Evolutionary conservation across 2,329 filamentous ascomycete species (phyloP), one percentile per base, ranked within the genome.

Genomic region (Colletotrichum tropicale): DNA sequence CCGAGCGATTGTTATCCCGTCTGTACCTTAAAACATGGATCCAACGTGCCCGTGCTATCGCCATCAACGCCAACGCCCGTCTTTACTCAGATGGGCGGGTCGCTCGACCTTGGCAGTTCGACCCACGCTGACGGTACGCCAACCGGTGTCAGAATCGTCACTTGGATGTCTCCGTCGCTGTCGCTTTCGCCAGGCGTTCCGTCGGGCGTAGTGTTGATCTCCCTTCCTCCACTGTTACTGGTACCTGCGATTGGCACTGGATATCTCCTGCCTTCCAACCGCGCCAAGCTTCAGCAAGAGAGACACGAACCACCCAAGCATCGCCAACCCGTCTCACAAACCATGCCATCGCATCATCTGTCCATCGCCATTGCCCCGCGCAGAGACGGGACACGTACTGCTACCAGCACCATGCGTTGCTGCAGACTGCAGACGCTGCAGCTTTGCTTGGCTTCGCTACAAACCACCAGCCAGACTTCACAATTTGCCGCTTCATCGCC

Each of bases 81-180:
- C 64, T 32, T 64, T 73, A 18, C 38, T 75, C 70, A 75, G 62
- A 70, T 75, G 64, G 26, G 69, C 72, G 69, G 72, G 72, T 75
- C 69, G 69, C 12, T 67, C n/a, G 58, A 58, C 8, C 73, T 75
- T 68, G 56, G 73, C 73, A 65, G 70, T 68, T 75, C 62, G 73
- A 75, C 70, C 73, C 73, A 69, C 58, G 70, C 56, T 65, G 73
- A 30, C 73, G 73, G 73, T 68, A 75, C 58, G 43, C 56, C 73
- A 68, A 34, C 58, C 48, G 62, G 69, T 75, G 38, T 75, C 72
- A 75, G 72, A 75, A 55, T 32, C 26, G 18, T n/a, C 48, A 58
- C 34, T 24, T 48, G 16, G 15, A 32, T 24, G 62, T 66, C 62
- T 38, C 18, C 65, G 28, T 52, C 38, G 64, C n/a, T 66, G 34